Base-by-base conservation (phyloP, 192 early-diverging fungal species). In the Allomyces macrogynus region DNA sequence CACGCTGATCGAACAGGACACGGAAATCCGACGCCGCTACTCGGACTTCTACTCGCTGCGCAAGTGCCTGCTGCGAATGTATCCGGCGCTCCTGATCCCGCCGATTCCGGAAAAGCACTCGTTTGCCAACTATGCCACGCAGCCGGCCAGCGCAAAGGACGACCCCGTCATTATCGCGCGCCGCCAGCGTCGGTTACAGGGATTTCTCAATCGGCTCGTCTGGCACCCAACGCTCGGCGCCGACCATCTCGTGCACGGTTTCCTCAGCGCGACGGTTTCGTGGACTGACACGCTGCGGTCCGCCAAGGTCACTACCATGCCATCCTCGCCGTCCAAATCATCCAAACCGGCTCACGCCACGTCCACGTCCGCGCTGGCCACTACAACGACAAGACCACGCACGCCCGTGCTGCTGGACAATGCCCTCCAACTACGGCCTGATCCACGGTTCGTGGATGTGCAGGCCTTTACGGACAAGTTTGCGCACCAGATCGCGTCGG, bases 61-160 rank as follows among this genome's bases (percentile, higher is more conserved):
- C 65, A 87, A 79, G 62, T 72, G 85, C 14, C 78, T 99, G 62
- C 76, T 75, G 22, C 77, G 82, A 44, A 77, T 92, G 63, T 89
- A 96, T 70, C 93, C 92, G 10, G 89, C 86, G 0, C 70, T 89
- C 54, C 86, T 95, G 62, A 82, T 97, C 14, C 93, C 93, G 10
- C 94, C 95, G 22, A 94, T 99, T 67, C 95, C 95, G 22, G 93
- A 95, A 67, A 99, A 99, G 75, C 94, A 99, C 77, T 85, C 89
- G 23, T 71, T 99, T 63, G 84, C 75, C 64, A 81, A 84, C 67
- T 84, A 84, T 70, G 84, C 84, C 68, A 79, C 84, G 10, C 75
- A 90, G 63, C 91, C 90, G 71, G 85, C 80, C 67, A 86, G 91
- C 66, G 88, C 90, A 54, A 91, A 95, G 73, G 88, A 97, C 72